Evolutionary conservation across 345 rosid species (phyloP).

Genomic region (Eucalyptus pauciflora): DNA sequence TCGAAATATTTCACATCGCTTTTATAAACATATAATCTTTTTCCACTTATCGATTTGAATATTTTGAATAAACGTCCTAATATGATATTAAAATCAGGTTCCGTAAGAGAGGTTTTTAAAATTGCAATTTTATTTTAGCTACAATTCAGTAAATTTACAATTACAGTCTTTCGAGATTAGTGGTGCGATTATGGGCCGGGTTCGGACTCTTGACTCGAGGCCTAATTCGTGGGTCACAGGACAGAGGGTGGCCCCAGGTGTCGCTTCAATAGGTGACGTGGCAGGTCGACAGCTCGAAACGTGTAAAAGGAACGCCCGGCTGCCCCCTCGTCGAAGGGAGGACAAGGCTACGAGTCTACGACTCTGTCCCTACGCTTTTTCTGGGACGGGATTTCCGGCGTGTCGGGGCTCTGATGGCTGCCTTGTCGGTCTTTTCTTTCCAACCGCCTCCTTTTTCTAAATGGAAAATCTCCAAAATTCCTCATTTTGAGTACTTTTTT

Average conservation of each 20-base stretch:
- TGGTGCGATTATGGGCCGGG: neutral
- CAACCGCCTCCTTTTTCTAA: neutral
- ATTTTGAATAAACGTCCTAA: no score
- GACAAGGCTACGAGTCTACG: neutral
- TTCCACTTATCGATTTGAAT: fast-evolving
- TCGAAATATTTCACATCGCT: neutral
- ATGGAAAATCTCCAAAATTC: neutral
- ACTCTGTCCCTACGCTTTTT: neutral
- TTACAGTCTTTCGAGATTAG: neutral
- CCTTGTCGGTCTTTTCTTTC: neutral
- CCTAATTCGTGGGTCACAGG: neutral
- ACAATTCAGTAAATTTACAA: neutral
- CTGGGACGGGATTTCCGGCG: neutral
- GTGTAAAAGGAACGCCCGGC: neutral
- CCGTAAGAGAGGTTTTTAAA: no score
- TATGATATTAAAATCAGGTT: no score
- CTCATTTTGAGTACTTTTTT: no score
- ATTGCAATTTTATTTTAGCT: neutral
- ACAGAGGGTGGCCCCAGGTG: neutral
- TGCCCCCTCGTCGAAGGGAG: neutral
- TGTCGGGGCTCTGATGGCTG: neutral
- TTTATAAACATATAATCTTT: no score
- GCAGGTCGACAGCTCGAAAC: neutral
- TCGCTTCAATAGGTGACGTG: neutral
- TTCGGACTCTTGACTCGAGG: neutral